These are phyloP conservation scores for Phialophora macrospora DNA, from an alignment of 2,329 filamentous ascomycete genomes.

Conservation along the genomic window DNA sequence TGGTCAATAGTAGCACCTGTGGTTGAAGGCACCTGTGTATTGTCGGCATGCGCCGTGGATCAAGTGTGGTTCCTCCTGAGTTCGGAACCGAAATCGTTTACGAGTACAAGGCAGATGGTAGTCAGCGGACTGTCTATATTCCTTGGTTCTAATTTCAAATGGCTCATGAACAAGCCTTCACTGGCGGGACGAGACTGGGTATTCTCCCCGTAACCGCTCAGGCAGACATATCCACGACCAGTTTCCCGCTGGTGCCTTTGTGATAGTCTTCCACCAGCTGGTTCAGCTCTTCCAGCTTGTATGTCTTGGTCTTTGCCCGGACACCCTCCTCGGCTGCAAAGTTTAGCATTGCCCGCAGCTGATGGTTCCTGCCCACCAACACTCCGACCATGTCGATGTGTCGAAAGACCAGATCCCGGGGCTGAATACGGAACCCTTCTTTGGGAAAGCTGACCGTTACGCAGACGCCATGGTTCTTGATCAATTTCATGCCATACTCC, in stretches of 20 bases:
- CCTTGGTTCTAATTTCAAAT: not conserved
- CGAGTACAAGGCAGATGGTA: no score
- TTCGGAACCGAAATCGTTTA: not conserved
- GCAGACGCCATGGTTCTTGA: slow-evolving; percentile 43
- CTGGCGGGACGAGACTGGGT: no score
- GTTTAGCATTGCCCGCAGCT: slow-evolving; percentile 66
- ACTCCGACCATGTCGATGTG: slow-evolving; percentile 57
- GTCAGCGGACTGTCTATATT: no score
- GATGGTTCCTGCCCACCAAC: slow-evolving; percentile 53
- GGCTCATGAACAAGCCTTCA: not conserved
- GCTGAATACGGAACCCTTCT: slow-evolving; percentile 11
- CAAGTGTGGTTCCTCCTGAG: not conserved
- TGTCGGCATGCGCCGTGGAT: not conserved
- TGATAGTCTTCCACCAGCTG: slow-evolving; percentile 34
- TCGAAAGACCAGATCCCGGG: slow-evolving; percentile 40
- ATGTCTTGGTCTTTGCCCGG: slow-evolving; percentile 23
- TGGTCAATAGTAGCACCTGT: no score
- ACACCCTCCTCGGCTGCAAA: slow-evolving; percentile 50
- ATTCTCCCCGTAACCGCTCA: not conserved
- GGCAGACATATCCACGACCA: slow-evolving; percentile 23
- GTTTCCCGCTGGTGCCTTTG: slow-evolving; percentile 32
- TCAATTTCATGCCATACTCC: slow-evolving; percentile 42
- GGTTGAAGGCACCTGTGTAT: no score
- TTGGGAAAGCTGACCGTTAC: slow-evolving; percentile 43
- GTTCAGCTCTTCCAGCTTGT: slow-evolving; percentile 30